Percentiles rank a stretch among this genome's conserved stretches.
Evolutionary conservation across 495 filamentous ascomycete genomes (phyloP).

Genomic region (Aspergillus ellipticus): DNA sequence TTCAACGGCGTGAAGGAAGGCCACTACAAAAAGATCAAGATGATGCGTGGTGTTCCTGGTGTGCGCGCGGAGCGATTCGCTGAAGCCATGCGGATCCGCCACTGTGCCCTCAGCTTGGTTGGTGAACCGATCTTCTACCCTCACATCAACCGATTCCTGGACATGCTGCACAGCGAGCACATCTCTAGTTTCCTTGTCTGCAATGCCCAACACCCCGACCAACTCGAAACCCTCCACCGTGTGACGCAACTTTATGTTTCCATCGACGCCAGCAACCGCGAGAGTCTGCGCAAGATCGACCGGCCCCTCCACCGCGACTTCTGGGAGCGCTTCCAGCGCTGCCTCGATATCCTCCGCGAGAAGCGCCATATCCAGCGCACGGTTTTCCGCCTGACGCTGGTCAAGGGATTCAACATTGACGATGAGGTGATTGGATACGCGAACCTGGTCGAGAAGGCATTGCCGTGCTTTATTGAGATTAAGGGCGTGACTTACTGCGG

Average conservation of each 20-base stretch:
- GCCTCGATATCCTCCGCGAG: constrained; percentile 83
- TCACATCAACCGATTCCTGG: constrained; percentile 86
- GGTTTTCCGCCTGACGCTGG: constrained; percentile 90
- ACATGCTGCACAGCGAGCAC: constrained; percentile 74
- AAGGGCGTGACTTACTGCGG: constrained; percentile 98
- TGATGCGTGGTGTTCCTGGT: constrained; percentile 89
- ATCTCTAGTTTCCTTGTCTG: constrained; percentile 95
- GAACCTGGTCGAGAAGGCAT: constrained; percentile 73
- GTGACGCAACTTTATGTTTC: constrained; percentile 95
- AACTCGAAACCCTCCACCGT: constrained; percentile 72
- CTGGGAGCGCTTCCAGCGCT: constrained; percentile 90
- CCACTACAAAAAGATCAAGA: constrained; percentile 96
- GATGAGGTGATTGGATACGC: constrained; percentile 91
- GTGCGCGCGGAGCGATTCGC: constrained; percentile 87
- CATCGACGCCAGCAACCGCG: constrained; percentile 90
- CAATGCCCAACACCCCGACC: constrained; percentile 96
- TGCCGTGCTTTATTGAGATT: constrained; percentile 89
- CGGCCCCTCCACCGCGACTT: constrained; percentile 91
- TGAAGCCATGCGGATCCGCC: constrained; percentile 87
- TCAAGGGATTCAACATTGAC: constrained; percentile 95
- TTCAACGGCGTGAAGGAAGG: constrained; percentile 85
- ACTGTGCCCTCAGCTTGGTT: constrained; percentile 87
- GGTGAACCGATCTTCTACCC: constrained; percentile 98
- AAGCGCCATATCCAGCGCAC: constrained; percentile 80
- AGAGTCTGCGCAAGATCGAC: constrained; percentile 81